Percentiles rank a stretch among this genome's conserved stretches.
These are phyloP conservation scores for Xanthoconium stramineum DNA, from an alignment of 768 basidiomycete genomes.

Conservation along the genomic window DNA sequence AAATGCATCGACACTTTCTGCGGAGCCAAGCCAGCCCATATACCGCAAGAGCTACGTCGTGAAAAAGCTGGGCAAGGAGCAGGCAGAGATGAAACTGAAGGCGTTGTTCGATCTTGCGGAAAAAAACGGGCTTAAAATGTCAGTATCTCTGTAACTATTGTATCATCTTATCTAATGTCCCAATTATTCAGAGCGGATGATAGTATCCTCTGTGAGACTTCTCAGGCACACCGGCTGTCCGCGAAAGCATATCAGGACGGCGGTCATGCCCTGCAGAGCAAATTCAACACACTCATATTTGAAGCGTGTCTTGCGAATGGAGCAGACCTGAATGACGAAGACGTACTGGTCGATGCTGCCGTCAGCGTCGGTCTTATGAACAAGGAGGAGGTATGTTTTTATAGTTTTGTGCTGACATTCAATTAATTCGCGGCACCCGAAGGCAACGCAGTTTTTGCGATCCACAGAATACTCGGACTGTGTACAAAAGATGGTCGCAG, in stretches of 20 bases:
- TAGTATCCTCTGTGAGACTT: constrained; percentile 37
- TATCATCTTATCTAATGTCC: not conserved
- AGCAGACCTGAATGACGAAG: constrained; percentile 33
- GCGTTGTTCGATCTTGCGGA: constrained; percentile 20
- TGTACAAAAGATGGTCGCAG: constrained; percentile 37
- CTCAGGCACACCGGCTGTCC: constrained; percentile 41
- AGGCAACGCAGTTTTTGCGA: constrained; percentile 40
- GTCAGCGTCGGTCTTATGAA: constrained; percentile 35
- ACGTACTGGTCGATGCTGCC: constrained; percentile 36
- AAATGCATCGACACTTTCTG: constrained; percentile 3
- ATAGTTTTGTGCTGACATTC: not conserved
- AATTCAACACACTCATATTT: constrained; percentile 37
- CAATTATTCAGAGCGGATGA: constrained; percentile 31
- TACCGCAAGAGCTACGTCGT: constrained; percentile 19
- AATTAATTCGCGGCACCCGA: not conserved
- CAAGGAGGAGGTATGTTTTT: constrained; percentile 30
- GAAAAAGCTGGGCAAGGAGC: constrained; percentile 27
- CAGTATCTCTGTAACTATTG: constrained; percentile 1
- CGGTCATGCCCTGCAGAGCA: constrained; percentile 36
- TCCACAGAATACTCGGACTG: constrained; percentile 36
- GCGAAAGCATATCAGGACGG: constrained; percentile 38
- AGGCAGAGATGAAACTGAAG: constrained; percentile 23
- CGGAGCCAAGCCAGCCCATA: not conserved
- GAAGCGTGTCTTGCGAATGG: constrained; percentile 37
- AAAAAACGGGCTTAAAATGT: constrained; percentile 26